These are phyloP conservation scores for Chlamydomonas urium DNA, from an alignment of 139 green algal genomes.

Conservation along the genomic window DNA sequence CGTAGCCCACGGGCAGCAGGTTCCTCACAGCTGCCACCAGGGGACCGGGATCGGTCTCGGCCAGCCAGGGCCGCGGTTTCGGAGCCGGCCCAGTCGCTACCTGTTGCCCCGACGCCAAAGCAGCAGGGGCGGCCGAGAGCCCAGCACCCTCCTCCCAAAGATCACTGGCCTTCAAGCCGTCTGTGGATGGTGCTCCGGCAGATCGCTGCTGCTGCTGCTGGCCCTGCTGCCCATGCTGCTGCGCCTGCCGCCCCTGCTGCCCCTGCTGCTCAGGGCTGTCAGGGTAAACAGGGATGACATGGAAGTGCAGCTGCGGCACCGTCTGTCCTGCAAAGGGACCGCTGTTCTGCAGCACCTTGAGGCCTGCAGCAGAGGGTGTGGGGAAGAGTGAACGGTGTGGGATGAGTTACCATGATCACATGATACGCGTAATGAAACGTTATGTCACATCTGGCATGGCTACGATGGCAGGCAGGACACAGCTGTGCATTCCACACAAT, in stretches of 20 bases:
- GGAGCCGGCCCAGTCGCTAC: no score
- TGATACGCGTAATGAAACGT: no score
- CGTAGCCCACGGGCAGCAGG: constrained; percentile 15
- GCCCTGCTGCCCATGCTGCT: constrained; percentile 5
- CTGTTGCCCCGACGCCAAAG: no score
- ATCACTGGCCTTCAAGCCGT: no score
- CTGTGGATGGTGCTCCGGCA: no score
- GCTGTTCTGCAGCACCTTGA: constrained; percentile 30
- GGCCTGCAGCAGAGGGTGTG: constrained; percentile 10
- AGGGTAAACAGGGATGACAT: constrained; percentile 40
- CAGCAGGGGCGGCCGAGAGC: no score
- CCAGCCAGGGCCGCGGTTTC: not conserved
- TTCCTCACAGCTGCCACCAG: constrained; percentile 34
- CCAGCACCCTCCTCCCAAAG: no score
- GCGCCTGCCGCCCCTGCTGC: not conserved
- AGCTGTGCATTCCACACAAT: no score
- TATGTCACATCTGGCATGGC: no score
- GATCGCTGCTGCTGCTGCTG: constrained; percentile 15
- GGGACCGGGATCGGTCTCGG: constrained; percentile 14
- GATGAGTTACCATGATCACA: no score
- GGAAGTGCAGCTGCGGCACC: constrained; percentile 51
- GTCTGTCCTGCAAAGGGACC: constrained; percentile 42
- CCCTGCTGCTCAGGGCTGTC: not conserved
- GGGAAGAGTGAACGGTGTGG: no score
- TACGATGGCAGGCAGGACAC: no score